phyloP scores from a whole-genome alignment of 1,284 basidiomycete species.

The Heterobasidion parviporum region DNA sequence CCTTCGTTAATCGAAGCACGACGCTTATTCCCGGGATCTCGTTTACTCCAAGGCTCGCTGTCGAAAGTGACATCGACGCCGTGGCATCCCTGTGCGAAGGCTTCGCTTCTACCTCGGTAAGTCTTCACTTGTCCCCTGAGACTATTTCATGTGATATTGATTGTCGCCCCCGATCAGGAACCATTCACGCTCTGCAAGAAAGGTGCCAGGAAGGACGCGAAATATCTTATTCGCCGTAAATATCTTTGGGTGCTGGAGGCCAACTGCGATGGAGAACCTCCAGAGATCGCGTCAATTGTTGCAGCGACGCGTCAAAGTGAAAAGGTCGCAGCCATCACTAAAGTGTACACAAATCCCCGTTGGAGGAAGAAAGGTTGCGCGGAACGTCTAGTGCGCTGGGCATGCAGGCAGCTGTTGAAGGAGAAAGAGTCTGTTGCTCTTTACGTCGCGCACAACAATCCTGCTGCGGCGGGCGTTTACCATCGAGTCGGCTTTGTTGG shows the following conservation, averaged over 20 bases:
- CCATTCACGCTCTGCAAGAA: conserved; percentile 43
- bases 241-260: conserved; percentile 58
- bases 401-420: conserved; percentile 33
- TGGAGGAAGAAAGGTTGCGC: conserved; percentile 48
- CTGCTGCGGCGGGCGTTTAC: conserved; percentile 47
- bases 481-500: conserved; percentile 52
- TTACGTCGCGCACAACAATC: conserved; percentile 48
- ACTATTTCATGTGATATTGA: not conserved
- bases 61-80: conserved; percentile 28
- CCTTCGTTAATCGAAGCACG: conserved; percentile 26
- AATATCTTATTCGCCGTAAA: conserved; percentile 32
- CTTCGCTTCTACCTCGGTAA: conserved; percentile 52
- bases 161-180: conserved; percentile 21
- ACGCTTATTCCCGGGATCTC: conserved; percentile 18
- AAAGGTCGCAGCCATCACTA: conserved; percentile 50
- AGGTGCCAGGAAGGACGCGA: conserved; percentile 42
- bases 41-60: conserved; percentile 36
- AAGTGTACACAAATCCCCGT: conserved; percentile 49
- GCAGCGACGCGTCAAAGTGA: conserved; percentile 50
- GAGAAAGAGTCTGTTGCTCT: conserved; percentile 38
- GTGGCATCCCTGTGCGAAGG: conserved; percentile 41
- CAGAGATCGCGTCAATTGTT: conserved; percentile 53
- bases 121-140: conserved; percentile 16
- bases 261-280: conserved; percentile 10
- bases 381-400: conserved; percentile 44